phyloP scores from a whole-genome alignment of 176 grass and related monocot genomes.

The Chloris gayana region DNA sequence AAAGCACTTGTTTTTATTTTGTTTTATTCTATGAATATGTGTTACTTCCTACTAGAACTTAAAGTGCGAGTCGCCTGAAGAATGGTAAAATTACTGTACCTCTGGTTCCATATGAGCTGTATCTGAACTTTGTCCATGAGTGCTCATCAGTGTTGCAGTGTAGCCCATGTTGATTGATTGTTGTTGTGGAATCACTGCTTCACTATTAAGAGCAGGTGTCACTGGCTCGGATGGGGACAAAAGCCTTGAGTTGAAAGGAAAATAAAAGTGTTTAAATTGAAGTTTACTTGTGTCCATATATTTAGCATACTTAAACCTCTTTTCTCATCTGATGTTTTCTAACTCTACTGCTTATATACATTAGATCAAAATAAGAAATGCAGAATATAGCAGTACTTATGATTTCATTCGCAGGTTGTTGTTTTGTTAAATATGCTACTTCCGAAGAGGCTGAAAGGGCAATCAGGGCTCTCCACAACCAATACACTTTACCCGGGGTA shows the following conservation, averaged over 20 bases:
- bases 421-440: slow-evolving; percentile 98
- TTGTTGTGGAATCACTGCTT: neutral
- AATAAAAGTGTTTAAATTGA: neutral
- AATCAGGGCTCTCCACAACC: slow-evolving; percentile 97
- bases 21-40: neutral
- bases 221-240: neutral
- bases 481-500: slow-evolving; percentile 88
- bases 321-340: slow-evolving; percentile 9
- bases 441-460: slow-evolving; percentile 89
- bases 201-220: slow-evolving; percentile 15
- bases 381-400: slow-evolving; percentile 37
- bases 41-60: slow-evolving; percentile 10
- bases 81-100: slow-evolving; percentile 4
- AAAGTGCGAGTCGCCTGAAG: slow-evolving; percentile 27
- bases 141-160: neutral
- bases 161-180: slow-evolving; percentile 5
- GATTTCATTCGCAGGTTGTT: slow-evolving; percentile 77
- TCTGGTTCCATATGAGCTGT: neutral
- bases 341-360: slow-evolving; percentile 5
- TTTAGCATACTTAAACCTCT: neutral
- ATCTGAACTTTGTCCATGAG: neutral
- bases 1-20: neutral
- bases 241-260: neutral
- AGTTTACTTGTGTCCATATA: slow-evolving; percentile 5
- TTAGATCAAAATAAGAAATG: slow-evolving; percentile 19